phyloP scores from a whole-genome alignment of 352 stramenopile species.

The Phytophthora fragariae region DNA sequence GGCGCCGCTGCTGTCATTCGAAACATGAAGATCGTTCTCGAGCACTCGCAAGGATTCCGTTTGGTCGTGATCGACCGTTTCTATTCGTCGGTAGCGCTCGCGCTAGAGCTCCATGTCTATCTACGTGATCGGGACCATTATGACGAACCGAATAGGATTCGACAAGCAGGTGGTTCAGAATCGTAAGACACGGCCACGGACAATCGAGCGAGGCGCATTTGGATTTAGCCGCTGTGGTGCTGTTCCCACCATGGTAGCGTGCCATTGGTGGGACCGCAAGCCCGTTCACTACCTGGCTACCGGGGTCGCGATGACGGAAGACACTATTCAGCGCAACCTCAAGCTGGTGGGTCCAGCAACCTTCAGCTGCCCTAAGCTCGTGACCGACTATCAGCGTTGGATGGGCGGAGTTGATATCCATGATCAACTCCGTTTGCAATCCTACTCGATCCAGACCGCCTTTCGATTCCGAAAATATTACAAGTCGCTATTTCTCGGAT shows the following conservation, averaged over 20 bases:
- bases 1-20: conserved; percentile 11
- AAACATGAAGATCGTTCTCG: conserved; percentile 23
- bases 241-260: conserved; percentile 21
- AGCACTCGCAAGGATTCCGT: conserved; percentile 3
- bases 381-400: conserved; percentile 37
- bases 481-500: background rate
- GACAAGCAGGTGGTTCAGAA: conserved; percentile 11
- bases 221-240: conserved; percentile 11
- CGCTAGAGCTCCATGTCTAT: conserved; percentile 38
- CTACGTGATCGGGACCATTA: conserved; percentile 38
- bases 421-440: background rate
- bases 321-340: conserved; percentile 25
- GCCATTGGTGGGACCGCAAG: conserved; percentile 42
- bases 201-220: conserved; percentile 28
- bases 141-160: conserved; percentile 22
- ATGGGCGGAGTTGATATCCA: background rate
- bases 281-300: conserved; percentile 42
- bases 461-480: background rate
- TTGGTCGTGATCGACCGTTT: conserved; percentile 32
- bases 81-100: conserved; percentile 28
- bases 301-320: conserved; percentile 16
- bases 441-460: background rate
- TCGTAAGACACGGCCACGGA: conserved; percentile 6
- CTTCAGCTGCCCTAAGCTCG: conserved; percentile 26
- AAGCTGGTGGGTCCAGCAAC: conserved; percentile 11